A percentile compares a stretch with the other conserved stretches of the same genome.
These are phyloP conservation scores for Bruguiera gymnorhiza DNA, from an alignment of 345 rosid genomes.

Conservation along the genomic window DNA sequence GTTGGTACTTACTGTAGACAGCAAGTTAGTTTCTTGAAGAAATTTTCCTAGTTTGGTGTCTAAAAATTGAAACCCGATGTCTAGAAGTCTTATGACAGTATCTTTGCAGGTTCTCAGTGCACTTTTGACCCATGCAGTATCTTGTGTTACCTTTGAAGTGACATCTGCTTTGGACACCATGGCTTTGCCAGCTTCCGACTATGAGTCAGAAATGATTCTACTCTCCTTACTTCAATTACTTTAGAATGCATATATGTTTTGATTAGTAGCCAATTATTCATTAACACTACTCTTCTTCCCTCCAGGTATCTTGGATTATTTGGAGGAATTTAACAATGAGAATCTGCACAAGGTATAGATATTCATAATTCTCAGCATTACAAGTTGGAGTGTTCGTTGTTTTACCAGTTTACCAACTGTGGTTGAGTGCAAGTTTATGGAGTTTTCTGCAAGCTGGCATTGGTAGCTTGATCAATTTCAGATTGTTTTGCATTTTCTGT, in stretches of 20 bases:
- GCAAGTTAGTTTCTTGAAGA: conserved; percentile 45
- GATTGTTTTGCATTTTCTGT: conserved; percentile 52
- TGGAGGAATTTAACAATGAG: conserved; percentile 72
- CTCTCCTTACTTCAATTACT: conserved; percentile 42
- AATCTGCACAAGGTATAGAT: conserved; percentile 59
- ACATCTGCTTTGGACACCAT: conserved; percentile 68
- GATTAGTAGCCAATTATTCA: conserved; percentile 1
- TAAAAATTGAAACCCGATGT: background rate
- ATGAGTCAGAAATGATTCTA: conserved; percentile 54
- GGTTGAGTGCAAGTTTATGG: conserved; percentile 57
- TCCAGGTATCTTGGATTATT: conserved; percentile 81
- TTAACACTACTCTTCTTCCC: conserved; percentile 20
- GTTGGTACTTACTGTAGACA: conserved; percentile 61
- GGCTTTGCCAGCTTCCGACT: conserved; percentile 53
- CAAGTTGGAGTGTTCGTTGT: conserved; percentile 15
- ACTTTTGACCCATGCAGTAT: conserved; percentile 77
- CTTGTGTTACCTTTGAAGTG: conserved; percentile 63
- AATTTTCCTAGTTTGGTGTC: background rate
- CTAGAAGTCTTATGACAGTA: conserved; percentile 16
- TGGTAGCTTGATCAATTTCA: conserved; percentile 41
- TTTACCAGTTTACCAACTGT: conserved; percentile 14
- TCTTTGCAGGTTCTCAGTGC: conserved; percentile 67
- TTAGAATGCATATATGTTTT: conserved; percentile 2
- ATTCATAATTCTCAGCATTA: conserved; percentile 10
- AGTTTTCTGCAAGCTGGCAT: conserved; percentile 60